These are phyloP conservation scores for Cucurbita ficifolia DNA, from an alignment of 306 rosid species.

Conservation along the genomic window DNA sequence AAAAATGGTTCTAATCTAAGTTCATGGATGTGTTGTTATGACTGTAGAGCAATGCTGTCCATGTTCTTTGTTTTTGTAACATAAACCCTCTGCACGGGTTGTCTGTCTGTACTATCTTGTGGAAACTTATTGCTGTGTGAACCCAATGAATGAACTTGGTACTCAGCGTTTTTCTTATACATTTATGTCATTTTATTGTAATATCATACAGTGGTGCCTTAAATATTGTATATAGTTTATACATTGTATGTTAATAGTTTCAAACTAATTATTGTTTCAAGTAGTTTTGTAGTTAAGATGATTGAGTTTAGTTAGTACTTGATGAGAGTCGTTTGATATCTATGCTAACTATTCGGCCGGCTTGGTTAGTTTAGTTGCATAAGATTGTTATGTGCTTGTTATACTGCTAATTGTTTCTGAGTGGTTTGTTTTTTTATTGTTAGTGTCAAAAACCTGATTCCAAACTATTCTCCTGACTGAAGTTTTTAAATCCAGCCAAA, in stretches of 20 bases:
- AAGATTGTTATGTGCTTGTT: background rate
- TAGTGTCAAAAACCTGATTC: background rate
- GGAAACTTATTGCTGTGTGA: slow-evolving; percentile 1
- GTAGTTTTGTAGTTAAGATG: background rate
- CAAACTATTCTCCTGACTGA: background rate
- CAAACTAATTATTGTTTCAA: background rate
- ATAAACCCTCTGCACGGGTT: background rate
- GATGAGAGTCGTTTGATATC: background rate
- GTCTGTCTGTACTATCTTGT: background rate
- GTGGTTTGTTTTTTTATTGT: background rate
- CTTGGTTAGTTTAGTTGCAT: background rate
- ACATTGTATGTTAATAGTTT: background rate
- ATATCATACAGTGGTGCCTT: background rate
- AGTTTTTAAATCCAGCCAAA: background rate
- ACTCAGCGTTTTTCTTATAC: background rate
- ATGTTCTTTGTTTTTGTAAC: background rate
- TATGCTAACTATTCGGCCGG: background rate
- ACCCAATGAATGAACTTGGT: background rate
- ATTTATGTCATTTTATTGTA: background rate
- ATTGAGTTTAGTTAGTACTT: background rate
- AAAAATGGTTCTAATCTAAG: background rate
- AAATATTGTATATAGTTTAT: background rate
- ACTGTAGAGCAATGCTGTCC: background rate
- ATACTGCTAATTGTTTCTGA: background rate
- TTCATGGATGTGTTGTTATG: background rate